Percentiles rank a stretch among this genome's conserved stretches.
Conservation (phyloP, 805 yeast species). For the Lipomyces sp. region DNA sequence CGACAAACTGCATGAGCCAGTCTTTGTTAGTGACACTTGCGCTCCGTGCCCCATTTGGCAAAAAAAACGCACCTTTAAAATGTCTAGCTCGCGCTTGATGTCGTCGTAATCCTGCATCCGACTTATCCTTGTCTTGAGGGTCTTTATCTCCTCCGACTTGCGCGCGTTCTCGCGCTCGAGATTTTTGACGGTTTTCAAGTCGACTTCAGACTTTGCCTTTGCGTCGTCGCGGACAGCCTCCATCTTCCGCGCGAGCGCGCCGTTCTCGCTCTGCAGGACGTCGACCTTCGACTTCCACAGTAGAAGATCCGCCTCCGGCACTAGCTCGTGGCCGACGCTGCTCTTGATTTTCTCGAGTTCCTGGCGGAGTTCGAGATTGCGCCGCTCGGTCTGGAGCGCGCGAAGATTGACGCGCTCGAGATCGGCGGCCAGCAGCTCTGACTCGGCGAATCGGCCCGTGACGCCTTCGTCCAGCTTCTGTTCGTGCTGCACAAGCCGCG, state of each 20-base stretch:
- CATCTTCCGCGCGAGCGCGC: slow-evolving; percentile 21
- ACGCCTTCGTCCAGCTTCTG: slow-evolving; percentile 27
- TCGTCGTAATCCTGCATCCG: slow-evolving; percentile 72
- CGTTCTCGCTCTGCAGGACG: slow-evolving; percentile 46
- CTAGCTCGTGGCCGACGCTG: slow-evolving; percentile 29
- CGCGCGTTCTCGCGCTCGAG: slow-evolving; percentile 35
- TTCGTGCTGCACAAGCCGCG: slow-evolving; percentile 43
- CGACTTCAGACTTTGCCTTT: slow-evolving; percentile 8
- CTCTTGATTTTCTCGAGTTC: slow-evolving; percentile 51
- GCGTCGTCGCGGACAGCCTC: slow-evolving; percentile 21
- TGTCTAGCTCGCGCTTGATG: slow-evolving; percentile 67
- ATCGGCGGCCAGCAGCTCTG: slow-evolving; percentile 70
- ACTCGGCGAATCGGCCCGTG: slow-evolving; percentile 40
- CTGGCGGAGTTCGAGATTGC: slow-evolving; percentile 71
- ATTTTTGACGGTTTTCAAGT: not conserved
- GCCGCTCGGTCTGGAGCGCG: slow-evolving; percentile 64
- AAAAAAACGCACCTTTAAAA: slow-evolving; percentile 72
- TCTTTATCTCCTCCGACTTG: slow-evolving; percentile 49
- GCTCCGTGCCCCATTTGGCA: slow-evolving; percentile 38
- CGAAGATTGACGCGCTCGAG: slow-evolving; percentile 67
- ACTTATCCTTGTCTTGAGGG: slow-evolving; percentile 49
- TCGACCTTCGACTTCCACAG: slow-evolving; percentile 45
- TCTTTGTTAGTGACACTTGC: too few species aligned
- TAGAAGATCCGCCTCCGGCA: slow-evolving; percentile 32
- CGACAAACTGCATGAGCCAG: too few species aligned